phyloP scores from a whole-genome alignment of 2,329 filamentous ascomycete genomes.

The Aspergillus floridensis region DNA sequence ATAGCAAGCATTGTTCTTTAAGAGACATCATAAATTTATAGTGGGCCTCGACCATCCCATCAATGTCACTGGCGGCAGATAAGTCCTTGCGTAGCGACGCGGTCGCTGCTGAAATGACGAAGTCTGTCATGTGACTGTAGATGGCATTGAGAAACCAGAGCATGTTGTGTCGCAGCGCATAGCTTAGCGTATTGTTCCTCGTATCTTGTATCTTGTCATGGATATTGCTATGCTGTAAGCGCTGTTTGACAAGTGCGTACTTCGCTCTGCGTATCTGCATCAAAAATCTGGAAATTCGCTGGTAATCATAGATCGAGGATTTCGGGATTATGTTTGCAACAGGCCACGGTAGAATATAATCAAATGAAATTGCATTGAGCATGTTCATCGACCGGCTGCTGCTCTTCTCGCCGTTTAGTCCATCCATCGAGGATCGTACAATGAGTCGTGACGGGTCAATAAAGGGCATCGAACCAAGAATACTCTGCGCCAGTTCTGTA shows the following conservation, averaged over 20 bases:
- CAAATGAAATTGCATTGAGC: conserved; percentile 62
- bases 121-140: conserved; percentile 71
- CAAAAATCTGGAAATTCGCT: conserved; percentile 70
- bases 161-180: conserved; percentile 62
- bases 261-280: conserved; percentile 73
- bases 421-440: conserved; percentile 51
- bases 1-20: conserved; percentile 67
- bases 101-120: conserved; percentile 65
- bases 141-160: conserved; percentile 75
- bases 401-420: conserved; percentile 45
- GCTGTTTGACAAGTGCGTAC: conserved; percentile 59
- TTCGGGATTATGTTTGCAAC: conserved; percentile 70
- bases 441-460: conserved; percentile 63
- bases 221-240: conserved; percentile 33
- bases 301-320: conserved; percentile 64
- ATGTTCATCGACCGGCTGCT: conserved; percentile 60
- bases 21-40: conserved; percentile 61
- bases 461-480: conserved; percentile 55
- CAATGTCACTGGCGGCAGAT: conserved; percentile 65
- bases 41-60: conserved; percentile 75
- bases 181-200: conserved; percentile 39
- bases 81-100: conserved; percentile 58
- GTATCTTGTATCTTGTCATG: conserved; percentile 42
- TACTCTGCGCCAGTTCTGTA: conserved; percentile 72
- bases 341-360: conserved; percentile 66